Evolutionary conservation across 1,284 basidiomycete species (phyloP).

Genomic region (Tilletia horrida): DNA sequence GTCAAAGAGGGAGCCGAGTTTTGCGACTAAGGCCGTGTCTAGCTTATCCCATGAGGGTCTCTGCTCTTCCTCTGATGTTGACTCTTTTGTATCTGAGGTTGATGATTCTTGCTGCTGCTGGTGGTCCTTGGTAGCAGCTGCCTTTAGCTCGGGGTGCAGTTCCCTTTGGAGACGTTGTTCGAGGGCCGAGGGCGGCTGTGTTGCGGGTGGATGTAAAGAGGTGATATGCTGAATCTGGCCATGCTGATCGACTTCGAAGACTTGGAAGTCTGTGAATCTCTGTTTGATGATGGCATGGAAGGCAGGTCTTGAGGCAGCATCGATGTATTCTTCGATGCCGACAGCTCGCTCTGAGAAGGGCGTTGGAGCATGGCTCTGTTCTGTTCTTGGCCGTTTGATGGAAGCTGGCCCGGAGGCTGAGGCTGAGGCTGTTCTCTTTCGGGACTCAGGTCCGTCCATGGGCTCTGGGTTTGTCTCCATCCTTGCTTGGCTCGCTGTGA

Average conservation of each 20-base stretch:
- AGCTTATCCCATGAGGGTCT: conserved; percentile 7
- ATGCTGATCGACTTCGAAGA: conserved; percentile 38
- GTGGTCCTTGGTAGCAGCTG: conserved; percentile 14
- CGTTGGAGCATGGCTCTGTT: neutral
- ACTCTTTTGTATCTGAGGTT: neutral
- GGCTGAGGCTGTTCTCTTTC: no score
- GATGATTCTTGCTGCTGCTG: neutral
- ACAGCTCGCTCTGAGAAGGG: conserved; percentile 20
- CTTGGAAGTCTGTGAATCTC: conserved; percentile 48
- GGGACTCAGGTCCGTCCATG: no score
- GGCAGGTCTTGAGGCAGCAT: conserved; percentile 28
- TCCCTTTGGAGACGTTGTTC: conserved; percentile 8
- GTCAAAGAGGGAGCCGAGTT: conserved; percentile 28
- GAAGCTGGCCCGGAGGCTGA: no score
- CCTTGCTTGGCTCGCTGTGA: no score
- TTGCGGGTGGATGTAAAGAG: conserved; percentile 33
- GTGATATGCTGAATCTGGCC: conserved; percentile 34
- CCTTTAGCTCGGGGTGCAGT: neutral
- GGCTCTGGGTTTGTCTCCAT: no score
- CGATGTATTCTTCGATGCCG: conserved; percentile 41
- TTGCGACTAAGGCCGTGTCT: neutral
- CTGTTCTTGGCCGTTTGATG: no score
- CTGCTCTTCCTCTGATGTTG: neutral
- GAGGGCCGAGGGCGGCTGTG: conserved; percentile 19
- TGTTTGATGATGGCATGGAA: conserved; percentile 52